A percentile compares a stretch with the other conserved stretches of the same genome.
phyloP scores from a whole-genome alignment of 108 stramenopile species.

The Stephanodiscus minutulus region DNA sequence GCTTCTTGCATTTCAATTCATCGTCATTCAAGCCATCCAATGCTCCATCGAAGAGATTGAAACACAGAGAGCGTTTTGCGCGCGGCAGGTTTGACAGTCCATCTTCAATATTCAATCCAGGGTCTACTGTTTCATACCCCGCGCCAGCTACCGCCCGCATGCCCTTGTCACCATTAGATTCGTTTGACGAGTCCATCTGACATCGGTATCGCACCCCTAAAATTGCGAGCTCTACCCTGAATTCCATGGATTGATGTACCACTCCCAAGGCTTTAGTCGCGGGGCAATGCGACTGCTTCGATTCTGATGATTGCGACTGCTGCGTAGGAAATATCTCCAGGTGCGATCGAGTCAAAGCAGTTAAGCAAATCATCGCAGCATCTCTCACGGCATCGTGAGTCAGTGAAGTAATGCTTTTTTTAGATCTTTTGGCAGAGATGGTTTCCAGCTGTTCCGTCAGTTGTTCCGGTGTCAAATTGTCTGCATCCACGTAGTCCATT shows the following conservation, averaged over 20 bases:
- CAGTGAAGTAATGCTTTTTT: not conserved
- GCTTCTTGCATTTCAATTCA: constrained; percentile 18
- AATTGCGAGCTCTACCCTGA: constrained; percentile 53
- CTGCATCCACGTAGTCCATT: constrained; percentile 33
- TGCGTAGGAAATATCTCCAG: constrained; percentile 45
- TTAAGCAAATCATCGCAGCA: constrained; percentile 52
- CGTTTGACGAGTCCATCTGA: constrained; percentile 33
- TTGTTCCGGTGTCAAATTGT: constrained; percentile 28
- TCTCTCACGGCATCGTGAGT: constrained; percentile 58
- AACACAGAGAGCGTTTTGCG: constrained; percentile 72
- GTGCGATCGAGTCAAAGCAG: constrained; percentile 31
- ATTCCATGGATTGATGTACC: constrained; percentile 40
- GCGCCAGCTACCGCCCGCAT: constrained; percentile 28
- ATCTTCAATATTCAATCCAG: constrained; percentile 42
- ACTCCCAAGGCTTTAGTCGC: constrained; percentile 31
- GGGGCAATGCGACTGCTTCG: constrained; percentile 6
- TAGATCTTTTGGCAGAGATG: constrained; percentile 2
- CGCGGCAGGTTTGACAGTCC: constrained; percentile 69
- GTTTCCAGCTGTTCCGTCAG: constrained; percentile 24
- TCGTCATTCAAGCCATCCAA: constrained; percentile 46
- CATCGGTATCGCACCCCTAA: constrained; percentile 62
- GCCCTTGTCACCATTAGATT: constrained; percentile 13
- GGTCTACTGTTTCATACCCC: constrained; percentile 36
- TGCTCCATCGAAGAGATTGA: constrained; percentile 57
- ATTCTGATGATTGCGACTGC: constrained; percentile 24